phyloP scores from a whole-genome alignment of 495 filamentous ascomycete species.

The Bacidia rubella region DNA sequence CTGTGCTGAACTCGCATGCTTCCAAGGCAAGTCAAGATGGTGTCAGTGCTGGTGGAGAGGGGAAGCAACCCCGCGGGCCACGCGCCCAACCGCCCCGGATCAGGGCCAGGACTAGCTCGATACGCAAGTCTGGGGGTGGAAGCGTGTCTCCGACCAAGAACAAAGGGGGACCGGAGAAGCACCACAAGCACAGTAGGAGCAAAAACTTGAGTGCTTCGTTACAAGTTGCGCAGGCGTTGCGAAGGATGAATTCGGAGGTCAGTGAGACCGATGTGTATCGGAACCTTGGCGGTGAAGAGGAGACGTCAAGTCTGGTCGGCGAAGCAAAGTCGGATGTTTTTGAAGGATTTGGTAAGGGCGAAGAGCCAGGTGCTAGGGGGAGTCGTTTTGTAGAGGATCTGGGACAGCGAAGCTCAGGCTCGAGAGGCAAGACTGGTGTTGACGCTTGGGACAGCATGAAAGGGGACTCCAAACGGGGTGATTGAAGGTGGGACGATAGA shows the following conservation, averaged over 20 bases:
- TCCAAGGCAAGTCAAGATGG: neutral
- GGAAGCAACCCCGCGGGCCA: neutral
- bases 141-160: neutral
- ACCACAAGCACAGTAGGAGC: neutral
- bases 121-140: neutral
- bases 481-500: too few relatives aligned
- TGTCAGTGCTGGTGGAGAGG: neutral
- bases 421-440: too few relatives aligned
- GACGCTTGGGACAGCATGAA: too few relatives aligned
- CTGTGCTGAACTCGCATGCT: neutral
- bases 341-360: neutral
- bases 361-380: neutral
- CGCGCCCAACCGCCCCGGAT: neutral
- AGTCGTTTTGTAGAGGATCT: neutral
- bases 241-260: neutral
- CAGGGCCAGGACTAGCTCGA: neutral
- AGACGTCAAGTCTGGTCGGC: too few relatives aligned
- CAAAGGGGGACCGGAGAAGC: neutral
- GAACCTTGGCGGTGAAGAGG: neutral
- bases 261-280: neutral
- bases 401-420: neutral
- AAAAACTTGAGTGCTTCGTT: neutral
- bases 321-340: neutral
- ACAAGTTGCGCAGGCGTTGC: neutral
- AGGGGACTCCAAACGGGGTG: too few relatives aligned